Base-by-base conservation (phyloP, 768 basidiomycete genomes). In the Phaeotremella skinneri region DNA sequence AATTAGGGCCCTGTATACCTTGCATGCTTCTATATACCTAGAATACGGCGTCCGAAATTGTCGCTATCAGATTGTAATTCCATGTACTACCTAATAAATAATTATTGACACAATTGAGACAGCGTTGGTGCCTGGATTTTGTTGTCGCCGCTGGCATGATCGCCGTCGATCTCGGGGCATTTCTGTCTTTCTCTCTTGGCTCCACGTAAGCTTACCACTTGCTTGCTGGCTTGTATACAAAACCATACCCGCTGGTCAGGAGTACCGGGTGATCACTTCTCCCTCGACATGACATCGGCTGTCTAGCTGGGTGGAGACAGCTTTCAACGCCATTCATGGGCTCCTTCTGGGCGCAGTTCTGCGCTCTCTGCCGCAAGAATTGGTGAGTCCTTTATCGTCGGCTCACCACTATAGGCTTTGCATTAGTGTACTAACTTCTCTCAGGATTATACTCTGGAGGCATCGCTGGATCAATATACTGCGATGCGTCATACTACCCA, bases 361-460 rank as follows among this genome's bases (percentile, higher is more conserved):
- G 30, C 34, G 67, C 67, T 20, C 31, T 69, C 39, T 63, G 61
- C 34, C 52, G 64, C 37, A 69, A 69, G 55, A 69, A 69, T 32
- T 63, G 58, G 66, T 68, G 21, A 7, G 55, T 56, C 54, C 49
- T 2, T 31, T n/a, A 29, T 26, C 27, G 16, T 6, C 23, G 23
- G 39, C 37, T 11, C 14, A 50, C 5, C 27, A 27, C 4, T 31
- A 2, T 31, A 14, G 17, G 27, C 21, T 34, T 1, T 21, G 20
- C 17, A 7, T 26, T 32, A n/a, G 30, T 32, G n/a, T 43, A 55
- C 59, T 16, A 34, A 17, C 29, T 13, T 42, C 21, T 47, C 52
- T 53, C 41, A 71, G 69, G 66, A 69, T 70, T 42, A 67, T 74
- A n/a, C 42, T 74, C 4, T 63, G 59, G 58, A 51, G 67, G 43